phyloP scores from a whole-genome alignment of 2,329 filamentous ascomycete genomes.

The Helotiales sp. region DNA sequence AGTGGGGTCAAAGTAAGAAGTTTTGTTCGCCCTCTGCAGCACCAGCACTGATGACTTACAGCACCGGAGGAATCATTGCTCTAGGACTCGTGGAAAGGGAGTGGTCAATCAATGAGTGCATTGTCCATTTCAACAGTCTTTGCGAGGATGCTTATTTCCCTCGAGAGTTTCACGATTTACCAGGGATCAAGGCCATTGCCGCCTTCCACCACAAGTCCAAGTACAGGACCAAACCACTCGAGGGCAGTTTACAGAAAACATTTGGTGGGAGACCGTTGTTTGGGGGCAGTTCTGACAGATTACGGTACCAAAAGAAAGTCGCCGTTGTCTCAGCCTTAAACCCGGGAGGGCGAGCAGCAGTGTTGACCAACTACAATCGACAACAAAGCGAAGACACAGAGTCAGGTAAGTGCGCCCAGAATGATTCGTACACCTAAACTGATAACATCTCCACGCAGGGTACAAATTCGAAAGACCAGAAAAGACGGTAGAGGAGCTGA shows the following conservation, averaged over 20 bases:
- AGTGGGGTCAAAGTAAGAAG: slow-evolving; percentile 14
- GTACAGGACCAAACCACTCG: slow-evolving; percentile 39
- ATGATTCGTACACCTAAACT: not conserved
- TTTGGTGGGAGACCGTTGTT: slow-evolving; percentile 41
- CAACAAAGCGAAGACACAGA: slow-evolving; percentile 9
- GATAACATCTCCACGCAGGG: slow-evolving; percentile 18
- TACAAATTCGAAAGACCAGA: slow-evolving; percentile 43
- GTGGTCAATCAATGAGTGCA: slow-evolving; percentile 5
- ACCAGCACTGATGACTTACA: slow-evolving; percentile 20
- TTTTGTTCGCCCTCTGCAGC: slow-evolving; percentile 17
- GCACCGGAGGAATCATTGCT: slow-evolving; percentile 13
- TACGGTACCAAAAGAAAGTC: slow-evolving; percentile 36
- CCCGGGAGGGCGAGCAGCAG: slow-evolving; percentile 39
- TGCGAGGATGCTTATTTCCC: slow-evolving; percentile 4
- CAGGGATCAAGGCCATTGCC: slow-evolving; percentile 27
- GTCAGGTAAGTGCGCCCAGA: too few relatives aligned
- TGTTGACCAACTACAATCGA: slow-evolving; percentile 48
- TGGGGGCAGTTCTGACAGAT: slow-evolving; percentile 28
- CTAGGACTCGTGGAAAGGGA: slow-evolving; percentile 4
- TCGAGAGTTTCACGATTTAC: slow-evolving; percentile 37
- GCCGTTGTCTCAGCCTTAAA: slow-evolving; percentile 44
- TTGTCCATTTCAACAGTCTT: not conserved
- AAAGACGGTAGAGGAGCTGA: slow-evolving; percentile 40
- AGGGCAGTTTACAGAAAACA: slow-evolving; percentile 35
- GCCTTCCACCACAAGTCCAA: slow-evolving; percentile 34